Conservation (phyloP, 2,329 filamentous ascomycete genomes). For the Bipolaris oryzae region DNA sequence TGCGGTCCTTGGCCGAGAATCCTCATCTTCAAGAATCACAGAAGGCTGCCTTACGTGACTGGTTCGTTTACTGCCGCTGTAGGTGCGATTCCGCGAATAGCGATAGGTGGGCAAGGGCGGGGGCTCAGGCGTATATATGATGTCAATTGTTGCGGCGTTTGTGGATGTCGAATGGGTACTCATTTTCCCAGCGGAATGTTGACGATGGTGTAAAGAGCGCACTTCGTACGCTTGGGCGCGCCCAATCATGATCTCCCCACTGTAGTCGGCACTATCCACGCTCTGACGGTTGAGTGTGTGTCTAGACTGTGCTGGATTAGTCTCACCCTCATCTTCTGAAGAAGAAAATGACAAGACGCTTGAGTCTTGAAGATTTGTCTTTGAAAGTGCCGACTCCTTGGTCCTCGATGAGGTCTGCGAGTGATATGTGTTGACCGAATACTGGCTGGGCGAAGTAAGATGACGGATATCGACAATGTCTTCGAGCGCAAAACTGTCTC, state of each 20-base stretch:
- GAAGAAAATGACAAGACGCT: conserved; percentile 51
- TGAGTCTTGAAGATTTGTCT: conserved; percentile 45
- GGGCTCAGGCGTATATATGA: conserved; percentile 47
- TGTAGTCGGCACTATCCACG: conserved; percentile 42
- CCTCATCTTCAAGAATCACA: conserved; percentile 45
- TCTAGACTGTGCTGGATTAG: conserved; percentile 11
- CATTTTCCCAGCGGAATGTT: conserved; percentile 39
- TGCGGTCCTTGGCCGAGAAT: conserved; percentile 39
- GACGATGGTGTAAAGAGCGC: conserved; percentile 27
- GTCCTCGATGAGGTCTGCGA: conserved; percentile 39
- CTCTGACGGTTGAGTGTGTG: conserved; percentile 40
- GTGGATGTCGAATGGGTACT: conserved; percentile 45
- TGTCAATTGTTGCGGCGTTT: conserved; percentile 47
- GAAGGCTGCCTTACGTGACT: conserved; percentile 48
- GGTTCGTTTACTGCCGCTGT: conserved; percentile 31
- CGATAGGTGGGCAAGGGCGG: conserved; percentile 27
- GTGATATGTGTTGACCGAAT: conserved; percentile 34
- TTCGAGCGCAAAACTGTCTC: conserved; percentile 30
- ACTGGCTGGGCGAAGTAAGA: conserved; percentile 39
- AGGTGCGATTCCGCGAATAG: conserved; percentile 23
- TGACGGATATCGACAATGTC: conserved; percentile 30
- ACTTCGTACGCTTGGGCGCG: conserved; percentile 48
- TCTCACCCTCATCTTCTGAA: conserved; percentile 46
- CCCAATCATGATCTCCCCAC: conserved; percentile 45
- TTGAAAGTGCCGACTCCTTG: conserved; percentile 42